Evolutionary conservation across 768 basidiomycete genomes (phyloP).

Genomic region (Russula abietina): DNA sequence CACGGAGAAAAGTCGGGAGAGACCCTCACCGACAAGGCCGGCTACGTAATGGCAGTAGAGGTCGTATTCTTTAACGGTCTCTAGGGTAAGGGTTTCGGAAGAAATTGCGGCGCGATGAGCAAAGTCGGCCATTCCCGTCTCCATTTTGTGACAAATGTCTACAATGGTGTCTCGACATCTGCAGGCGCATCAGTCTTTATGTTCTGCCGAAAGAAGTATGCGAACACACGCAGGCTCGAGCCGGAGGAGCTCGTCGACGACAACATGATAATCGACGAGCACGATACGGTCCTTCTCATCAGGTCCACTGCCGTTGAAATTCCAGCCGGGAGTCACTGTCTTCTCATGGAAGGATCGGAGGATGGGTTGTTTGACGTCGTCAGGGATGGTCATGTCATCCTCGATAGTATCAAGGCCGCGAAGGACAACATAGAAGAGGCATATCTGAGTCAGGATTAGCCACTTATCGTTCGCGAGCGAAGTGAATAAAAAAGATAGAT

Average conservation of each 20-base stretch:
- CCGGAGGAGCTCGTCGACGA: slow-evolving; percentile 73
- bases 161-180: slow-evolving; percentile 77
- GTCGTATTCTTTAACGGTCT: slow-evolving; percentile 81
- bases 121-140: slow-evolving; percentile 92
- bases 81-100: slow-evolving; percentile 62
- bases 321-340: slow-evolving; percentile 81
- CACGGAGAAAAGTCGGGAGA: slow-evolving; percentile 81
- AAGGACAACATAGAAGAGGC: slow-evolving; percentile 90
- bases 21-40: slow-evolving; percentile 93
- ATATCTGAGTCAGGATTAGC: slow-evolving; percentile 52
- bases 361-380: slow-evolving; percentile 78
- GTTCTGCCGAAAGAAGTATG: slow-evolving; percentile 5
- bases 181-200: not conserved
- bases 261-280: slow-evolving; percentile 72
- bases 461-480: not conserved
- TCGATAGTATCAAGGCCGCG: slow-evolving; percentile 96
- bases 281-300: slow-evolving; percentile 85
- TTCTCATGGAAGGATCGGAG: slow-evolving; percentile 77
- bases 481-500: not conserved
- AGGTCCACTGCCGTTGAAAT: slow-evolving; percentile 72
- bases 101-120: slow-evolving; percentile 69
- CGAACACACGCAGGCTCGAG: slow-evolving; percentile 55
- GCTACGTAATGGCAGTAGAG: slow-evolving; percentile 99
- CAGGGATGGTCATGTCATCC: slow-evolving; percentile 95
- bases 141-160: slow-evolving; percentile 84